phyloP scores from a whole-genome alignment of 208 protist genomes.

The Acanthamoeba healyi region DNA sequence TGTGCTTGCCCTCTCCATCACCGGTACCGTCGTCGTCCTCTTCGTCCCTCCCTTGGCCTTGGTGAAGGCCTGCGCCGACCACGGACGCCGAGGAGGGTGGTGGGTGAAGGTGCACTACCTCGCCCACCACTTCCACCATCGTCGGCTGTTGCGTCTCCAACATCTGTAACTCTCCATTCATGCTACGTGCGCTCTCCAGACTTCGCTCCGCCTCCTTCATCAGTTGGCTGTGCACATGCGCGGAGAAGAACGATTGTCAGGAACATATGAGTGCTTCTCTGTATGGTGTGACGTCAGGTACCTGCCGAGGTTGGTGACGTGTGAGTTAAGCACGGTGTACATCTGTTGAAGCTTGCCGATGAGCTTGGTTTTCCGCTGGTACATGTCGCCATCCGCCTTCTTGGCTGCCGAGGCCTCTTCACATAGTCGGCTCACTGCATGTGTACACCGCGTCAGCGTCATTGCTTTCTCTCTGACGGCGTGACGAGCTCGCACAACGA shows the following conservation, averaged over 20 bases:
- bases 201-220: constrained; percentile 23
- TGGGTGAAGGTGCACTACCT: background rate
- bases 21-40: background rate
- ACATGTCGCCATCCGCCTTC: constrained; percentile 22
- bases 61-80: background rate
- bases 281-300: no score
- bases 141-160: background rate
- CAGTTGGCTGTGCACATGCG: background rate
- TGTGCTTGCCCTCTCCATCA: background rate
- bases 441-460: background rate
- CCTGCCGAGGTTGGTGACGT: constrained; percentile 48
- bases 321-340: constrained; percentile 21
- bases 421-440: constrained; percentile 20
- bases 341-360: constrained; percentile 57
- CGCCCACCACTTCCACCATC: background rate
- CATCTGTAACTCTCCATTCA: background rate
- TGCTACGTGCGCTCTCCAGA: background rate
- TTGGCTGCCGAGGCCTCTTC: constrained; percentile 18
- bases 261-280: no score
- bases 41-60: background rate
- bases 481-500: no score
- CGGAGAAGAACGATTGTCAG: no score
- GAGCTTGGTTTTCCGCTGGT: constrained; percentile 56
- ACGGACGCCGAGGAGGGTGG: background rate
- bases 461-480: no score